A percentile compares a stretch with the other conserved stretches of the same genome.
These are phyloP conservation scores for Auriscalpium orientale DNA, from an alignment of 768 basidiomycete genomes.

Conservation along the genomic window DNA sequence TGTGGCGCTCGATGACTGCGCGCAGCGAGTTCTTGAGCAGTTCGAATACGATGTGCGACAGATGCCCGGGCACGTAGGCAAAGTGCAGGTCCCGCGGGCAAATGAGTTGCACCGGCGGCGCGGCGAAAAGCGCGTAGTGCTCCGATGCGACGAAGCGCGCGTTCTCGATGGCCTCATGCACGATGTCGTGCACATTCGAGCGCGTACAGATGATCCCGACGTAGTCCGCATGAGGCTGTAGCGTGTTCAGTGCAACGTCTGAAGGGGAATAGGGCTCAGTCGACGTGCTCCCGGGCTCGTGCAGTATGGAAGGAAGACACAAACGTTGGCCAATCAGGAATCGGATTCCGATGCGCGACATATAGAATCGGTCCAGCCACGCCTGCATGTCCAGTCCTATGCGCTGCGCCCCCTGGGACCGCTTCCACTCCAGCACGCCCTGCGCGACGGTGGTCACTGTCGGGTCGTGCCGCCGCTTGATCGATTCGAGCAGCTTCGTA, in stretches of 20 bases:
- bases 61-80: constrained; percentile 92
- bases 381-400: constrained; percentile 87
- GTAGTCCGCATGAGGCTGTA: constrained; percentile 83
- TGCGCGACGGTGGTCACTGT: constrained; percentile 97
- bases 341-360: constrained; percentile 92
- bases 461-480: constrained; percentile 94
- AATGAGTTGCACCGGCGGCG: constrained; percentile 93
- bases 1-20: constrained; percentile 87
- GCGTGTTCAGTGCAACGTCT: constrained; percentile 94
- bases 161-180: constrained; percentile 98
- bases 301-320: constrained; percentile 63
- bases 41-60: constrained; percentile 96
- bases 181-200: constrained; percentile 92
- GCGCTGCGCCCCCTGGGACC: constrained; percentile 53
- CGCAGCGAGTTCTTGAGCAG: constrained; percentile 96
- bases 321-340: constrained; percentile 94
- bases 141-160: constrained; percentile 93
- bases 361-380: constrained; percentile 96
- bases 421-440: constrained; percentile 95
- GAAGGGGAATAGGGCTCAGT: neutral
- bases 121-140: constrained; percentile 89
- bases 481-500: constrained; percentile 77
- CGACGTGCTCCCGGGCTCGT: constrained; percentile 61
- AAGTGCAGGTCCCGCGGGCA: constrained; percentile 84
- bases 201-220: constrained; percentile 97